Evolutionary conservation across 192 early-diverging fungal genomes (phyloP).

Genomic region (Backusella westeae): DNA sequence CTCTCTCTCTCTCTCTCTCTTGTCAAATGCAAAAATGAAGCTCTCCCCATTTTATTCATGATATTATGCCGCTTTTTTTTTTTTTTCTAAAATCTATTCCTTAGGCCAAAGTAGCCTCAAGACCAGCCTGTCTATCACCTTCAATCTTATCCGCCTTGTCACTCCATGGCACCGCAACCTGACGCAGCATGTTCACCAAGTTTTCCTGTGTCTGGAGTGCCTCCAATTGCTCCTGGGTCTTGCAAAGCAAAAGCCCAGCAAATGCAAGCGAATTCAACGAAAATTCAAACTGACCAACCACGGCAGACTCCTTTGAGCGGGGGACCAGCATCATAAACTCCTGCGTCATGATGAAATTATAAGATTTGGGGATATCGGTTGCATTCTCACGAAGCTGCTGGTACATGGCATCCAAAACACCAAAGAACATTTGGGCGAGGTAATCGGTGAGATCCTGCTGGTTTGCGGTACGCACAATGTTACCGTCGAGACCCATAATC

Average conservation of each 20-base stretch:
- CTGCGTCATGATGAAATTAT: conserved; percentile 53
- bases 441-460: conserved; percentile 38
- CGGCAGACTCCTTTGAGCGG: conserved; percentile 33
- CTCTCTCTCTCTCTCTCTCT: background rate
- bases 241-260: conserved; percentile 47
- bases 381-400: conserved; percentile 44
- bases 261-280: conserved; percentile 54
- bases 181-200: conserved; percentile 12
- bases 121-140: background rate
- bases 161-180: conserved; percentile 8
- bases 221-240: conserved; percentile 40
- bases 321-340: conserved; percentile 57
- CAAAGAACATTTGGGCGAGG: conserved; percentile 44
- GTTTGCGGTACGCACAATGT: background rate
- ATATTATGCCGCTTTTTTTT: background rate
- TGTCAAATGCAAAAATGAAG: no score
- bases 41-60: background rate
- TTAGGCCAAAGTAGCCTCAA: background rate
- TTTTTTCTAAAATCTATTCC: background rate
- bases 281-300: conserved; percentile 13
- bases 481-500: conserved; percentile 32
- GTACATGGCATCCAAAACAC: conserved; percentile 48
- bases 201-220: conserved; percentile 10
- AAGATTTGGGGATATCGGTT: conserved; percentile 30
- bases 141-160: background rate